A percentile compares a stretch with the other conserved stretches of the same genome.
Conservation (phyloP, 2,329 filamentous ascomycete species). For the Erysiphe pisi region DNA sequence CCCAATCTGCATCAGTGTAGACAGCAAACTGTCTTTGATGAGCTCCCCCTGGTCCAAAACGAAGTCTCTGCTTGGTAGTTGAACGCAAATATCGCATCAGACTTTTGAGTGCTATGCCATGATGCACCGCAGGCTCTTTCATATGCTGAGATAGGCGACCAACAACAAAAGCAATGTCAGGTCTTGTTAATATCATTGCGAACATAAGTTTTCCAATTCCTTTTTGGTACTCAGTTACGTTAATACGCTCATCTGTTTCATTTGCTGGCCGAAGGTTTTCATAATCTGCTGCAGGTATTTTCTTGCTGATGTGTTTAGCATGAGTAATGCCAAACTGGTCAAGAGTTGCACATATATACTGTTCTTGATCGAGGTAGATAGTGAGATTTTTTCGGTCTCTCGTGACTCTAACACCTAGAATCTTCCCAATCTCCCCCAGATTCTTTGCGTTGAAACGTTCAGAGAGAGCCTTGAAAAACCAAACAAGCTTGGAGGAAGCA, state of each 20-base stretch:
- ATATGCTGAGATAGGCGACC: too few species aligned
- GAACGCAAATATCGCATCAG: background rate
- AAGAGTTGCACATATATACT: conserved; percentile 9
- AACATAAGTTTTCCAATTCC: too few species aligned
- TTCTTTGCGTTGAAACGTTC: background rate
- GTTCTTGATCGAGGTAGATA: conserved; percentile 18
- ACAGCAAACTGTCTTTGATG: background rate
- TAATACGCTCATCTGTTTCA: background rate
- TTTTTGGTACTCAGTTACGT: background rate
- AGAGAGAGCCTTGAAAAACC: background rate
- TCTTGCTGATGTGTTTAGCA: background rate
- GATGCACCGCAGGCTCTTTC: too few species aligned
- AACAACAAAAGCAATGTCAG: too few species aligned
- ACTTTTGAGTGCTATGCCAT: background rate
- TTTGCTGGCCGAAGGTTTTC: conserved; percentile 9
- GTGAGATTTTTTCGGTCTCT: background rate
- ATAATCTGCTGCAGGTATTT: conserved; percentile 12
- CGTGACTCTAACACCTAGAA: conserved; percentile 15
- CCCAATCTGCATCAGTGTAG: too few species aligned
- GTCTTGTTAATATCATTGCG: too few species aligned
- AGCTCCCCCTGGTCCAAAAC: background rate
- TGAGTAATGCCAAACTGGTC: too few species aligned
- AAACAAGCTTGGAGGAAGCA: background rate
- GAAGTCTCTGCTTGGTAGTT: background rate
- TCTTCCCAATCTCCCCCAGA: background rate